Evolutionary conservation across 306 rosid species (phyloP).

Genomic region (Pyrus bretschneideri): DNA sequence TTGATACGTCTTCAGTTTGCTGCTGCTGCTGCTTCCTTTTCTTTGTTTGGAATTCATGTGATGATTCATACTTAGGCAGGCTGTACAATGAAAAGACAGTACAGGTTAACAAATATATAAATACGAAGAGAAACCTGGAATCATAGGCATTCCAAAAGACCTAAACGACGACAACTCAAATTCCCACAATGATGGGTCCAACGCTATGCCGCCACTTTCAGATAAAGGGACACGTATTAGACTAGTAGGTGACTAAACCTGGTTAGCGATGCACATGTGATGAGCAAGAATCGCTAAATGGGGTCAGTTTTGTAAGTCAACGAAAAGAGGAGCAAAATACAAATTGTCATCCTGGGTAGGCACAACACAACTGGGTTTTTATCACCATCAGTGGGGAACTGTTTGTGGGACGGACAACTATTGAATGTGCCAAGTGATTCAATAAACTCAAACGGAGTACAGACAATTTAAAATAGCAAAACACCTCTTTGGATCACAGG

Average conservation of each 20-base stretch:
- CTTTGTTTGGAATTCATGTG: conserved; percentile 72
- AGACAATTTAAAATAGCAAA: not conserved
- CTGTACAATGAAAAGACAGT: conserved; percentile 28
- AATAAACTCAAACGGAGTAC: not conserved
- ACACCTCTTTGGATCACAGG: conserved; percentile 67
- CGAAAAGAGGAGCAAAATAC: not conserved
- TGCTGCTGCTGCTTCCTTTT: conserved; percentile 64
- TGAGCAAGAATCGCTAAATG: not conserved
- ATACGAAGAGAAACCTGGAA: not conserved
- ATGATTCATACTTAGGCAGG: conserved; percentile 65
- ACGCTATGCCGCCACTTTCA: not conserved
- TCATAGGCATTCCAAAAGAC: not conserved
- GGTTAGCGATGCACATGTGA: not conserved
- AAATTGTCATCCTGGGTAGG: not conserved
- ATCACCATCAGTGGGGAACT: not conserved
- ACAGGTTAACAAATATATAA: not conserved
- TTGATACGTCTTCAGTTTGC: conserved; percentile 51
- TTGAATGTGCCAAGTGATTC: not conserved
- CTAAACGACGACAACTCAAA: not conserved
- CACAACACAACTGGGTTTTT: not conserved
- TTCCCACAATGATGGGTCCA: not conserved
- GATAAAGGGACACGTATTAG: not conserved
- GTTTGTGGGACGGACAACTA: not conserved
- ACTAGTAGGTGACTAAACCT: not conserved
- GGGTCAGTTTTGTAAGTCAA: not conserved